Base-by-base conservation (phyloP, 768 basidiomycete genomes). In the Zangia roseola region DNA sequence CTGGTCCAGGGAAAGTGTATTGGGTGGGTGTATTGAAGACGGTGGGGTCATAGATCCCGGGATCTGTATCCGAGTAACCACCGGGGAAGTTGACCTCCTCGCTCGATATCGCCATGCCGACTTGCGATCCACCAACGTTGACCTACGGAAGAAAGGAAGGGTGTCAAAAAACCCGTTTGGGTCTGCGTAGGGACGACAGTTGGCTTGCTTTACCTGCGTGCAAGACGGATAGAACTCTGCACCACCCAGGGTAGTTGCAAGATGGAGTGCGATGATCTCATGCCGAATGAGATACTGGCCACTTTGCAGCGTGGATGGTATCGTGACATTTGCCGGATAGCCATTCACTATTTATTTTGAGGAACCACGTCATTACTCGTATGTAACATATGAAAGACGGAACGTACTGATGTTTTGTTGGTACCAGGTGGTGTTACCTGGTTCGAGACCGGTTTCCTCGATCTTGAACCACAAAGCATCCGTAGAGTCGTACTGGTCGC, bases 151-250 rank as follows among this genome's bases (percentile, higher is more conserved):
- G 19, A 13, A 28, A n/a, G 6, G 10, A 46, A 31, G 12, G n/a
- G 7, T 4, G 34, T 45, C 31, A 9, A 35, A 42, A 20, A 35
- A 17, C 19, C 20, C 13, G 7, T 26, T n/a, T 3, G 17, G 21
- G 25, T 36, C 8, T 13, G 14, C 14, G 16, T 31, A 6, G 14
- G 8, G 6, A 31, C 31, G 9, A 34, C 43, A 71, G n/a, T 12
- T 4, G 20, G 1, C 13, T 41, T 2, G 17, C 26, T 21, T 23
- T 43, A 68, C 65, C 63, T 80, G 78, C 3, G 77, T 73, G 64
- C 89, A 92, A 23, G 80, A 78, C 0, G 86, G 83, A 63, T 92
- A 92, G 68, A 90, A 91, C 68, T 92, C 89, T 1, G 86, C 88
- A 17, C 85, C 86, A 6, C 82, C 81, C 16, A 60, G 10, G 2